A percentile compares a stretch with the other conserved stretches of the same genome.
phyloP scores from a whole-genome alignment of 164 flowering plant species.

The Berberis thunbergii region DNA sequence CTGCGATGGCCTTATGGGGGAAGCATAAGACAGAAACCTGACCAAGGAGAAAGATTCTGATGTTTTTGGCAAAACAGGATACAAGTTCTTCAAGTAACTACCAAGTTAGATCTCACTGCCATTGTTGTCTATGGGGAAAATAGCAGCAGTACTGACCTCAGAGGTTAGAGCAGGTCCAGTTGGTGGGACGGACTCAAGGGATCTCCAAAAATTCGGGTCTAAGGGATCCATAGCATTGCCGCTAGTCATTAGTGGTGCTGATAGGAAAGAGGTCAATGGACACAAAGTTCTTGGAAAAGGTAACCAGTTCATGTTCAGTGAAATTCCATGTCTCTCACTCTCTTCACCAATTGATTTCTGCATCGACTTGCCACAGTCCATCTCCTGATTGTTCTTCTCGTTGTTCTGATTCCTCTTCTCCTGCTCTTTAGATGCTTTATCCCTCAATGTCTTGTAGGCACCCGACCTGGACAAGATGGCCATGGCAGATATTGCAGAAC shows the following conservation, averaged over 20 bases:
- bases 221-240: conserved; percentile 60
- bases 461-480: conserved; percentile 68
- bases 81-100: too few relatives aligned
- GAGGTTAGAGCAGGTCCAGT: conserved; percentile 46
- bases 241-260: conserved; percentile 59
- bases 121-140: too few relatives aligned
- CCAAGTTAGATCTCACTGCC: too few relatives aligned
- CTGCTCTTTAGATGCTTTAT: conserved; percentile 46
- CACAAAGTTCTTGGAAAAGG: conserved; percentile 45
- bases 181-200: conserved; percentile 53
- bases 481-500: conserved; percentile 53
- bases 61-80: too few relatives aligned
- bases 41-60: too few relatives aligned
- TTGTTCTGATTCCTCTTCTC: conserved; percentile 35
- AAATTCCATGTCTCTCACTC: conserved; percentile 41
- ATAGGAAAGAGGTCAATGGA: conserved; percentile 49
- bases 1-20: too few relatives aligned
- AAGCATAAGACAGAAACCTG: too few relatives aligned
- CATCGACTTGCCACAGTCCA: conserved; percentile 50
- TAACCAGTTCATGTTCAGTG: conserved; percentile 40
- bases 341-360: conserved; percentile 45
- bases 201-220: conserved; percentile 74
- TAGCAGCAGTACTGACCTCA: conserved; percentile 40
- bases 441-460: conserved; percentile 73
- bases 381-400: conserved; percentile 31